Evolutionary conservation across 192 early-diverging fungal species (phyloP).

Genomic region (Mortierella alpina): DNA sequence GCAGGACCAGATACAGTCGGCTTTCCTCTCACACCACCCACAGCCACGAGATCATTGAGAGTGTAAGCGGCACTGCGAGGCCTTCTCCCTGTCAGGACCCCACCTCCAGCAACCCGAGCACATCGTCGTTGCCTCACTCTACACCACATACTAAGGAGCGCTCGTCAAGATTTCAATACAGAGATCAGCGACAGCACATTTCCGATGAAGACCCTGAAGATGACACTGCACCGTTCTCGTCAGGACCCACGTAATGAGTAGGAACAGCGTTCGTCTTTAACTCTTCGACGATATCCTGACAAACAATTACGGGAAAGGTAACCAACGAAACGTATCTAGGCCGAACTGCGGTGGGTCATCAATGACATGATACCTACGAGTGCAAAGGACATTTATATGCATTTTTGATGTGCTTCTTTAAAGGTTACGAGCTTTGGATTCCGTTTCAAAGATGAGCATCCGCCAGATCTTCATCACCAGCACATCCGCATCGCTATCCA

Average conservation of each 20-base stretch:
- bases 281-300: neutral
- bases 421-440: slow-evolving; percentile 63
- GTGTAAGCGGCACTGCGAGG: neutral
- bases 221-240: neutral
- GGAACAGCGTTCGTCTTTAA: neutral
- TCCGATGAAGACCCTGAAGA: slow-evolving; percentile 38
- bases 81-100: neutral
- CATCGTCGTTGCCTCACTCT: neutral
- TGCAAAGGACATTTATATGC: too few species aligned
- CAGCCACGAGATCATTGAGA: neutral
- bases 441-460: slow-evolving; percentile 87
- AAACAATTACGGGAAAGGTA: too few species aligned
- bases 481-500: slow-evolving; percentile 88
- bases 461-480: slow-evolving; percentile 94
- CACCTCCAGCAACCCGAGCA: neutral
- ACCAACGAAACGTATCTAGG: too few species aligned
- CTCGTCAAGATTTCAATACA: slow-evolving; percentile 17
- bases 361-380: slow-evolving; percentile 51
- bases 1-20: slow-evolving; percentile 1
- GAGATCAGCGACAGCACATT: slow-evolving; percentile 8
- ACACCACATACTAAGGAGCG: neutral
- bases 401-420: too few species aligned
- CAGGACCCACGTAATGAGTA: neutral
- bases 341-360: slow-evolving; percentile 49
- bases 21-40: neutral